Base-by-base conservation (phyloP, 345 rosid species). In the Odontarrhena argentea region DNA sequence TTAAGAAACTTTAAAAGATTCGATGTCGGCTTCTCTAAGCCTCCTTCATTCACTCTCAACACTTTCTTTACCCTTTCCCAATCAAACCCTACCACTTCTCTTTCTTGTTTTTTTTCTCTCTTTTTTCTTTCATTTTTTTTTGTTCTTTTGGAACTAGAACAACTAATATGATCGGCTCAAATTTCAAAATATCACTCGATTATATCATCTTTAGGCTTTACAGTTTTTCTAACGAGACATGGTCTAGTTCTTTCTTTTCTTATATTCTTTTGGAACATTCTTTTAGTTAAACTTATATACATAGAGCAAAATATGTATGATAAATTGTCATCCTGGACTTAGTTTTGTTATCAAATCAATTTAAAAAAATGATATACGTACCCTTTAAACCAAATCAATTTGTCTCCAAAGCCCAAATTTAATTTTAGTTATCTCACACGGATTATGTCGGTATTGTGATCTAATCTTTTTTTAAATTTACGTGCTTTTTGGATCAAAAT, bases 11-110 rank as follows among this genome's bases (percentile, higher is more conserved):
- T 70, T 72, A 3, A 66, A 52, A 66, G 67, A 66, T 74, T 74
- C 68, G 63, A 60, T 74, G 77, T 74, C 77, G 73, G 77, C 72
- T 73, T 36, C 52, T 63, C 56, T 5, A 45, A 60, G 55, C 57
- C 69, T 63, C 54, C 34, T 38, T 47, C 70, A n/a, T 49, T 32
- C 30, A 42, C 70, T 64, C 59, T 56, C 61, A 32, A 43, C 3
- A 49, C 55, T 50, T 65, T 51, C 36, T 32, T 32, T 14, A 3
- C 37, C 35, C 41, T 49, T 57, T 18, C 53, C 32, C 65, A 45
- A 71, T 66, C 71, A 32, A 56, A 56, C 67, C 67, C 67, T 51
- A 58, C 66, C 71, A 58, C 51, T 8, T 57, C 44, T 65, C 51
- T 25, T 42, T 73, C 13, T 49, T 7, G 32, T 0, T 30, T 43